Evolutionary conservation across 768 basidiomycete genomes (phyloP), one percentile per base, ranked within the genome.

Genomic region (Crassisporium funariophilum): DNA sequence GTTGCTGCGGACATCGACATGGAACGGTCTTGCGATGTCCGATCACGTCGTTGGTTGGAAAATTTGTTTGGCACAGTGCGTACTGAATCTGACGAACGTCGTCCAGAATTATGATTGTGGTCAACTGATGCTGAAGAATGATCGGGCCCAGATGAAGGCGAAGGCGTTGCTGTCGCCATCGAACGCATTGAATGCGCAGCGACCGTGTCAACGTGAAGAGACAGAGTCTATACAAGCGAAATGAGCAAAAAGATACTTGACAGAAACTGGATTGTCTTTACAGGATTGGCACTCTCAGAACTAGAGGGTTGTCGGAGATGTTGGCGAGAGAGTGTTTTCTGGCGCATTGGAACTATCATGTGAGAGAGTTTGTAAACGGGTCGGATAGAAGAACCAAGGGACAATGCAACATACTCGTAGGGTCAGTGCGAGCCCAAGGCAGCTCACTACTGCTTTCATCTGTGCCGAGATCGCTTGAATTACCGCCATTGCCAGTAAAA

Each of bases 1-100:
- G 79, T 67, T n/a, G 80, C 71, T 11, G 85, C 79, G 22, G 86
- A 87, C 74, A 90, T 80, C 44, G 88, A 90, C 70, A 90, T 77
- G 37, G 88, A 72, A 21, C 90, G 82, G 68, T 91, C 88, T 54
- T 86, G 84, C 4, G 68, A 56, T 3, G 69, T 60, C 44, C 83
- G 82, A 54, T 88, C 83, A 37, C 83, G 78, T 46, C 82, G 80
- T 50, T 77, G 71, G 25, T 64, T 52, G 46, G 44, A 27, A 34
- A 27, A 67, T 17, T 65, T 52, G 37, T 73, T 76, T 19, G 85
- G 83, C 36, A 82, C 70, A 2, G 83, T 83, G 48, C 80, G 78
- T 17, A 76, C 55, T 7, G 88, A 88, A 52, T 92, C 90, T 5
- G 83, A 82, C 4, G 88, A 91, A 47, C 83, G 78, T 36, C 89